Conservation (phyloP, 2,329 filamentous ascomycete species). For the Xylaria sp. region DNA sequence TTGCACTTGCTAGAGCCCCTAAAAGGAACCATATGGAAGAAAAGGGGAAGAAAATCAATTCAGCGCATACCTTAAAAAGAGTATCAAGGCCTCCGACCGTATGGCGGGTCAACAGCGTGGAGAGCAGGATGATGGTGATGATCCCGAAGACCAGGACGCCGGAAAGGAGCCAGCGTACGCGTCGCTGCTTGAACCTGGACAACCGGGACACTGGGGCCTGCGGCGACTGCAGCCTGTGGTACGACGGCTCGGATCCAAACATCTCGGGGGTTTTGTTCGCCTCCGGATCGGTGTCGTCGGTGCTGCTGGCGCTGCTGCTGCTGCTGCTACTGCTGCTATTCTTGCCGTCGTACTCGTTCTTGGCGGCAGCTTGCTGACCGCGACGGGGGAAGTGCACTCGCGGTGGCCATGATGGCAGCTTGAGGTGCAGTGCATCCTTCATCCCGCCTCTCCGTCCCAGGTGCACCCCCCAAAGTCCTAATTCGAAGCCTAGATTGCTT, state of each 20-base stretch:
- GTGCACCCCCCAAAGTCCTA: slow-evolving; percentile 6
- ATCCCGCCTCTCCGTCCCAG: slow-evolving; percentile 31
- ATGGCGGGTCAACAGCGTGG: slow-evolving; percentile 36
- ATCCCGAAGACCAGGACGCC: slow-evolving; percentile 32
- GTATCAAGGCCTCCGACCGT: slow-evolving; percentile 19
- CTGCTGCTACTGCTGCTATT: background rate
- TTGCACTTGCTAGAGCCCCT: background rate
- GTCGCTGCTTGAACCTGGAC: slow-evolving; percentile 17
- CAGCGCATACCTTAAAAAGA: slow-evolving; percentile 37
- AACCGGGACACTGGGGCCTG: slow-evolving; percentile 9
- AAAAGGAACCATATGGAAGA: background rate
- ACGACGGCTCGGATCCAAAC: slow-evolving; percentile 29
- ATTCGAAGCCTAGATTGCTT: slow-evolving; percentile 16
- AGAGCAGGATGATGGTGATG: slow-evolving; percentile 36
- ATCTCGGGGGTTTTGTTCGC: slow-evolving; percentile 25
- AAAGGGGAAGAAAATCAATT: slow-evolving; percentile 3
- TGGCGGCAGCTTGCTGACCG: slow-evolving; percentile 16
- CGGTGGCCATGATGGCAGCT: slow-evolving; percentile 39
- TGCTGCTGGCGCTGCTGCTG: background rate
- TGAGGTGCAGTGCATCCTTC: slow-evolving; percentile 31
- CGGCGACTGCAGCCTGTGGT: slow-evolving; percentile 26
- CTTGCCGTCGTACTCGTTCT: slow-evolving; percentile 6
- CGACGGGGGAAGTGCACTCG: slow-evolving; percentile 24
- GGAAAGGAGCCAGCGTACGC: slow-evolving; percentile 22
- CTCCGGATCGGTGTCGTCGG: slow-evolving; percentile 16